Conservation (phyloP, 2,329 filamentous ascomycete species). For the Neoarthrinium moseri region DNA sequence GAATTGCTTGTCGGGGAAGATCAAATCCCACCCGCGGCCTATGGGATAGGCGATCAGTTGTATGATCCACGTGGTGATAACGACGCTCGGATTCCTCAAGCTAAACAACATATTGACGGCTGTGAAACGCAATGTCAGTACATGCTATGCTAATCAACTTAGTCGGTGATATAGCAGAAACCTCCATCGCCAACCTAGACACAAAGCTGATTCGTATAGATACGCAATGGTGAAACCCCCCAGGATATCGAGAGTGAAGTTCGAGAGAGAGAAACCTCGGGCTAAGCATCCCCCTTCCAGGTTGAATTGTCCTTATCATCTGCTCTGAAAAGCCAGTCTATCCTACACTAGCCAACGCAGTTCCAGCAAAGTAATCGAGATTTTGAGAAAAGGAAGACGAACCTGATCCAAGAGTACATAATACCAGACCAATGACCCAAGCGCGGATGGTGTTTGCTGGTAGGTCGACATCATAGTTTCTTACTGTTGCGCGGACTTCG, state of each 20-base stretch:
- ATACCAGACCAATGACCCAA: slow-evolving; percentile 56
- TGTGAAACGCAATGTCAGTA: too few relatives aligned
- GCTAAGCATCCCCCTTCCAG: too few relatives aligned
- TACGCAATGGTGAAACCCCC: too few relatives aligned
- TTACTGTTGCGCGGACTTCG: slow-evolving; percentile 38
- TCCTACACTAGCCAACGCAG: too few relatives aligned
- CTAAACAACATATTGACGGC: slow-evolving; percentile 55
- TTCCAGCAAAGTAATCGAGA: neutral
- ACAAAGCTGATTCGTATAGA: too few relatives aligned
- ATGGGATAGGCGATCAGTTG: slow-evolving; percentile 54
- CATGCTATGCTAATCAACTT: too few relatives aligned
- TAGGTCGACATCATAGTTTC: slow-evolving; percentile 50
- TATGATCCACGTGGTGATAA: slow-evolving; percentile 52
- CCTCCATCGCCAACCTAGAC: too few relatives aligned
- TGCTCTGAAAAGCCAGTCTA: too few relatives aligned
- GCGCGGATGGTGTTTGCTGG: slow-evolving; percentile 58
- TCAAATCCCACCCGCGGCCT: slow-evolving; percentile 31
- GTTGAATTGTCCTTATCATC: too few relatives aligned
- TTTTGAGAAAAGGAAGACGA: neutral
- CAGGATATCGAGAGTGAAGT: too few relatives aligned
- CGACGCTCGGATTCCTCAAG: slow-evolving; percentile 47
- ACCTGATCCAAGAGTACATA: slow-evolving; percentile 54
- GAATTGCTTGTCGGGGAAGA: slow-evolving; percentile 32
- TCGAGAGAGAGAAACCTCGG: too few relatives aligned
- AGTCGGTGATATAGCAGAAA: too few relatives aligned